Base-by-base conservation (phyloP, 2,329 filamentous ascomycete species). In the Juglanconis juglandina region DNA sequence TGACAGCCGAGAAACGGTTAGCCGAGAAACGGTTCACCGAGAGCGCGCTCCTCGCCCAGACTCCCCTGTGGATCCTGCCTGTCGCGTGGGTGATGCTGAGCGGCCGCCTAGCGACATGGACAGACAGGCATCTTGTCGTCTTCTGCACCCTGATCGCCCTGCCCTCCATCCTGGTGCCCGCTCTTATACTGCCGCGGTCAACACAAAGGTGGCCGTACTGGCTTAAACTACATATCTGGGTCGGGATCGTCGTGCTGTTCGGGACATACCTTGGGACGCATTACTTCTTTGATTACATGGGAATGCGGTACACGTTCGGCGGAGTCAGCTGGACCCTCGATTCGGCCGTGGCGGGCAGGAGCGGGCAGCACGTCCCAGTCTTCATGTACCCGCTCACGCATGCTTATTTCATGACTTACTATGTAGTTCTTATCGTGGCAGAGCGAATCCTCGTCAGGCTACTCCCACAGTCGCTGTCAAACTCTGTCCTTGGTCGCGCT, bases 281-380 rank as follows among this genome's bases (percentile, higher is more conserved):
- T 39, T 65, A 65, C 57, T 65, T 65, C 56, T 65, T 65, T 49
- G 57, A 64, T n/a, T 59, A 64, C n/a, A 65, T 65, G 64, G 57
- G 59, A 5, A 65, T 65, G 64, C 49, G 57, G 17, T 65, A 65
- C 54, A 46, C 57, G n/a, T 65, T 65, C 44, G 35, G 59, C 50
- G 39, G 4, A 5, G 57, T 58, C 24, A 35, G 5, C 5, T 58
- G 58, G 57, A 58, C 49, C 5, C 44, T 64, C 39, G 57, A 60
- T 47, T 63, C 17, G 17, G 17, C 63, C 8, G 10, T 64, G 35
- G 51, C 64, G 24, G 56, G 62, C 53, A 50, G 55, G 13, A 55
- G 48, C 37, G 50, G 47, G 17, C 64, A 65, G 24, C 30, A 13
- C 4, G 64, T 65, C 14, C 64, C 64, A 17, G 14, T 62, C 14